Percentiles rank a stretch among this genome's conserved stretches.
phyloP scores from a whole-genome alignment of 2,329 filamentous ascomycete genomes.

The Pseudogymnoascus sp. region DNA sequence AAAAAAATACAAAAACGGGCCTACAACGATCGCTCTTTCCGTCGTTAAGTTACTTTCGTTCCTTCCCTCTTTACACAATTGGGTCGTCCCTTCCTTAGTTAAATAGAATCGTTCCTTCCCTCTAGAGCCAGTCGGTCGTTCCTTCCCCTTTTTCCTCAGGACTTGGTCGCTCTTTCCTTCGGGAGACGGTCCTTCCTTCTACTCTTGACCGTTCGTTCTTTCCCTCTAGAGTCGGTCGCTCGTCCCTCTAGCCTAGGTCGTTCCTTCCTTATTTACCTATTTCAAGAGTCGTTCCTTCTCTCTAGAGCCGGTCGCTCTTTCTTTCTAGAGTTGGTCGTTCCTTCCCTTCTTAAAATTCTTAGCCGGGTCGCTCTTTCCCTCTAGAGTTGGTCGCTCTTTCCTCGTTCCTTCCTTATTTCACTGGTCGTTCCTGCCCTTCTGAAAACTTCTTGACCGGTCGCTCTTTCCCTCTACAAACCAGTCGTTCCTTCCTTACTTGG shows the following conservation, averaged over 20 bases:
- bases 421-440: not conserved
- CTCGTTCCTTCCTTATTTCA: not conserved
- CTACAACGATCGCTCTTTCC: not conserved
- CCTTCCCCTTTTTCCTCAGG: too few relatives aligned
- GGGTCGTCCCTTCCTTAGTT: not conserved
- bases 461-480: not conserved
- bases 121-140: not conserved
- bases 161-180: too few relatives aligned
- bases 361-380: too few relatives aligned
- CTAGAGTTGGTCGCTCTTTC: too few relatives aligned
- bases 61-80: too few relatives aligned
- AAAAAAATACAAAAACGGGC: too few relatives aligned
- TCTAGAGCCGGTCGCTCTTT: not conserved
- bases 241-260: too few relatives aligned
- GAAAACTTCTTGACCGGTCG: too few relatives aligned
- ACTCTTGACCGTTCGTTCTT: too few relatives aligned
- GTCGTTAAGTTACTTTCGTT: too few relatives aligned
- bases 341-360: not conserved
- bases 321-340: not conserved
- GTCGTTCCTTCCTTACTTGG: not conserved
- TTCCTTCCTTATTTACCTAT: not conserved
- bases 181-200: too few relatives aligned
- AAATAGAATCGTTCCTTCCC: not conserved
- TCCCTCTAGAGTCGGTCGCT: too few relatives aligned
- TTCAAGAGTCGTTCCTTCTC: not conserved